Evolutionary conservation across 768 basidiomycete genomes (phyloP).

Genomic region (Suillus variegatus): DNA sequence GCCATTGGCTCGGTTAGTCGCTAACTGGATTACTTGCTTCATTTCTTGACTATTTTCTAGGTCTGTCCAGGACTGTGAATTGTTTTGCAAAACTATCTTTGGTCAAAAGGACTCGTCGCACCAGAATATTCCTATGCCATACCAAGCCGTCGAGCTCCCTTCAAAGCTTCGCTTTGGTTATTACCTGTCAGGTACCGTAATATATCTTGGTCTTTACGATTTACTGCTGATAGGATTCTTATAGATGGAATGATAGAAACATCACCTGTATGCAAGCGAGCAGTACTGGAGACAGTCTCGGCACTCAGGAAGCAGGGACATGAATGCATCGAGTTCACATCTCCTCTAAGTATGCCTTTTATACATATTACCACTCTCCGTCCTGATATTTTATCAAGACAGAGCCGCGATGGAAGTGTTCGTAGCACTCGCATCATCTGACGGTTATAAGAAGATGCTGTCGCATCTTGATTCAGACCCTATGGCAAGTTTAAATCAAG

Average conservation of each 20-base stretch:
- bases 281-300: conserved; percentile 70
- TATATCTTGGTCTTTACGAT: conserved; percentile 17
- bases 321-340: conserved; percentile 72
- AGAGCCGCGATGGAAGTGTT: conserved; percentile 57
- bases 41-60: conserved; percentile 32
- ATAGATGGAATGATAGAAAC: conserved; percentile 63
- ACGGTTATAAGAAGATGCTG: conserved; percentile 72
- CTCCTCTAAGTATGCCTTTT: conserved; percentile 48
- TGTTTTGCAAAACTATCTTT: conserved; percentile 48
- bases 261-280: conserved; percentile 73
- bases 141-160: conserved; percentile 54
- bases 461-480: conserved; percentile 71
- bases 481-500: conserved; percentile 38
- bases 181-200: conserved; percentile 54
- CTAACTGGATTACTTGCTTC: neutral
- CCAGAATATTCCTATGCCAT: conserved; percentile 57
- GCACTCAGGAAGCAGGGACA: conserved; percentile 71
- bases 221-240: conserved; percentile 16
- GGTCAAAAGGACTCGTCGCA: conserved; percentile 46
- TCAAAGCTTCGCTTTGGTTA: conserved; percentile 73
- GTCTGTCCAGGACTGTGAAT: conserved; percentile 69
- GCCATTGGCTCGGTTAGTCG: conserved; percentile 62
- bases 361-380: conserved; percentile 15
- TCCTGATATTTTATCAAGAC: conserved; percentile 32
- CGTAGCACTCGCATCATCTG: conserved; percentile 63